Conservation (phyloP, 2,329 filamentous ascomycete genomes). For the Madurella mycetomatis region DNA sequence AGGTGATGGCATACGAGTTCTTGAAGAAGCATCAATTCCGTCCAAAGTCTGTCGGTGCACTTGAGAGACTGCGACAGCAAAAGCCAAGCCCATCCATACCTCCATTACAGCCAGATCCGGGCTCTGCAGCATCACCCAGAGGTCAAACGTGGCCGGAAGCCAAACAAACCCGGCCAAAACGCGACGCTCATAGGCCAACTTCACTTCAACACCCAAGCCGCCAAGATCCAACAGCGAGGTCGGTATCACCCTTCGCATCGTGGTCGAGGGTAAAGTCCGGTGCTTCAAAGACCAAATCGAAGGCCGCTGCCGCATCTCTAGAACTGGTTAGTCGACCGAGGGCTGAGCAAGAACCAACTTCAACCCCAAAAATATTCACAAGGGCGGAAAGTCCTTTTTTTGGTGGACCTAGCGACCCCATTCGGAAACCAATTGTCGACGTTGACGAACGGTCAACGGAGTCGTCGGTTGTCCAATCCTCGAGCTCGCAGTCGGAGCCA, state of each 20-base stretch:
- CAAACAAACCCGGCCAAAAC: background rate
- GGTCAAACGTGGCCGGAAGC: background rate
- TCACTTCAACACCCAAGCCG: background rate
- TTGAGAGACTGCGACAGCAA: slow-evolving; percentile 11
- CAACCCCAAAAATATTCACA: background rate
- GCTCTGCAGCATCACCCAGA: background rate
- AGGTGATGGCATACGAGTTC: slow-evolving; percentile 68
- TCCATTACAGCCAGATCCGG: background rate
- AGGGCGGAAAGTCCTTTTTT: slow-evolving; percentile 31
- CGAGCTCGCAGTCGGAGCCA: background rate
- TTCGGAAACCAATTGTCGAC: slow-evolving; percentile 44
- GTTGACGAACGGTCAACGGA: slow-evolving; percentile 8
- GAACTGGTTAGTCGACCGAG: background rate
- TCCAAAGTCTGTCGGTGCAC: slow-evolving; percentile 39
- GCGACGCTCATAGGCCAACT: slow-evolving; percentile 1
- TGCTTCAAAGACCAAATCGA: slow-evolving; percentile 26
- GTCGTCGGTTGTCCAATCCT: no score
- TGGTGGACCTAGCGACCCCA: slow-evolving; percentile 38
- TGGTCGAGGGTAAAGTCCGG: slow-evolving; percentile 35
- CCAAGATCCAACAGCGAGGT: background rate
- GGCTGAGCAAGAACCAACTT: background rate
- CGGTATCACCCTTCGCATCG: slow-evolving; percentile 33
- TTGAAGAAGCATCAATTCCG: slow-evolving; percentile 67
- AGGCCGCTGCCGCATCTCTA: background rate
- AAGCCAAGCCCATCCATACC: background rate